phyloP scores from a whole-genome alignment of 2,329 filamentous ascomycete genomes.

The Parasarocladium wereldwijsianum region DNA sequence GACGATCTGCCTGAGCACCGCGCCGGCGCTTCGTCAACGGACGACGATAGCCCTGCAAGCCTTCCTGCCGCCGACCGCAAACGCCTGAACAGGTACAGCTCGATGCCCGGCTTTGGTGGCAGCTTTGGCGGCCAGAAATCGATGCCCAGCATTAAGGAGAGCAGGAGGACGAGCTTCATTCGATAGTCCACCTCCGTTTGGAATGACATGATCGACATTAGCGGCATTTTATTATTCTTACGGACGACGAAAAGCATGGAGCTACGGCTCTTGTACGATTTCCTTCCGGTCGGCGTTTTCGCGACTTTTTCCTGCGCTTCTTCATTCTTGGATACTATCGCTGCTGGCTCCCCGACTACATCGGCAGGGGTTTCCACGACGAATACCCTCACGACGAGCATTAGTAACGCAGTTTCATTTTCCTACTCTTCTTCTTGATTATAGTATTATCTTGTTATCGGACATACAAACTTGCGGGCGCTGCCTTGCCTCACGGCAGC shows the following conservation, averaged over 20 bases:
- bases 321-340: background rate
- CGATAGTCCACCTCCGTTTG: too few species aligned
- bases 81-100: conserved; percentile 38
- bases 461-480: too few species aligned
- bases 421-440: too few species aligned
- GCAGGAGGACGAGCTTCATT: conserved; percentile 24
- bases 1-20: conserved; percentile 8
- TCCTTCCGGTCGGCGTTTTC: conserved; percentile 1
- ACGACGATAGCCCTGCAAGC: background rate
- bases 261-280: conserved; percentile 4
- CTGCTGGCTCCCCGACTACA: background rate
- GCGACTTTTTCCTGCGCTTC: background rate
- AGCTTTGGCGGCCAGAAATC: conserved; percentile 19
- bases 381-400: too few species aligned
- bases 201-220: too few species aligned
- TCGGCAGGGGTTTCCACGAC: too few species aligned
- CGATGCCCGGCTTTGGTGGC: conserved; percentile 37
- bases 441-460: too few species aligned
- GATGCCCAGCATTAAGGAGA: conserved; percentile 20
- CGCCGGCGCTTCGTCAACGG: conserved; percentile 8
- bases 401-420: too few species aligned
- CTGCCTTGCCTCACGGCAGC: too few species aligned
- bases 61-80: conserved; percentile 22
- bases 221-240: too few species aligned
- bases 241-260: too few species aligned